Conservation (phyloP, 768 basidiomycete species). For the Hypholoma fasciculare region DNA sequence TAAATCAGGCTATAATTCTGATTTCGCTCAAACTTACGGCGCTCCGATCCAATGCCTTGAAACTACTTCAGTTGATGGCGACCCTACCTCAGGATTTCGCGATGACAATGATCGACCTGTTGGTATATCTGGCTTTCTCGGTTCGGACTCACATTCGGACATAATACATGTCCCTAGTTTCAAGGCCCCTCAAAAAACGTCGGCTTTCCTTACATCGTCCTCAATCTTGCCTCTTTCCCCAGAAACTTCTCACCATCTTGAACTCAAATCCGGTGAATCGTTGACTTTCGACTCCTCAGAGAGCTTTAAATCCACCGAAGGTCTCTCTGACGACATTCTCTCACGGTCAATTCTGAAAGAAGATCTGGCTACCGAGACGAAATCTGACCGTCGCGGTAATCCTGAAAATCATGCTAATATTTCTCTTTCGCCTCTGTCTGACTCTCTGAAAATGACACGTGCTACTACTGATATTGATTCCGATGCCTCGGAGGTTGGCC, state of each 20-base stretch:
- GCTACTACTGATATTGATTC: conserved; percentile 1
- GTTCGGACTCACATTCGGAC: conserved; percentile 2
- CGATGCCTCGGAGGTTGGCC: conserved; percentile 6
- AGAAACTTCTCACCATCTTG: conserved; percentile 12
- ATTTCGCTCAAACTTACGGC: conserved; percentile 1
- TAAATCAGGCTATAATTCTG: conserved; percentile 1
- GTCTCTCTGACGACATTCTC: conserved; percentile 22
- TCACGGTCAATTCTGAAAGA: conserved; percentile 14
- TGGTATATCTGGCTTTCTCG: conserved; percentile 2
- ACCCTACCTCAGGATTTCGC: neutral
- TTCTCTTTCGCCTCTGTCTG: conserved; percentile 4
- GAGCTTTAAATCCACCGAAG: conserved; percentile 18
- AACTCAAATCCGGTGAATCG: conserved; percentile 10
- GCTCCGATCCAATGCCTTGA: neutral
- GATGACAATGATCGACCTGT: conserved; percentile 4
- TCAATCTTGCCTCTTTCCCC: conserved; percentile 7
- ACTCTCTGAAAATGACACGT: conserved; percentile 4
- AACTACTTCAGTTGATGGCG: neutral
- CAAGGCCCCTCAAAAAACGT: neutral
- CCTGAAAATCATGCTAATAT: conserved; percentile 10
- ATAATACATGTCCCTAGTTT: neutral
- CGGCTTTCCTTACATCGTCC: neutral
- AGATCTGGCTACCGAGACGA: conserved; percentile 2
- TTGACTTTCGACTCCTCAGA: conserved; percentile 8
- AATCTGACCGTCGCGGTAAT: conserved; percentile 9